These are phyloP conservation scores for Linum trigynum DNA, from an alignment of 345 rosid species.

Conservation along the genomic window DNA sequence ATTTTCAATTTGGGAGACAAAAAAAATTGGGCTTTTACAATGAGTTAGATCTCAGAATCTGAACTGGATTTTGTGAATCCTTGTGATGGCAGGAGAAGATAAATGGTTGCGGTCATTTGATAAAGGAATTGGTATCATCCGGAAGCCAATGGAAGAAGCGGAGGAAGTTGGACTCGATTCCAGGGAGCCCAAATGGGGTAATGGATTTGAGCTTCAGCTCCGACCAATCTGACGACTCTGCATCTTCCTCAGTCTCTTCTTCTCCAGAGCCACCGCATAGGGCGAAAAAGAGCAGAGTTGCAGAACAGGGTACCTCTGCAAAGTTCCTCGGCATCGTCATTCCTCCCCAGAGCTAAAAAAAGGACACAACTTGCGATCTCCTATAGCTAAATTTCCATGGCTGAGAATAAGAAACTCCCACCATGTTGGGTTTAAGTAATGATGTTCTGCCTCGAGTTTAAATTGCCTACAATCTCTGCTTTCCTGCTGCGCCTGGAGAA, in stretches of 20 bases:
- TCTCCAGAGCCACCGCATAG: conserved; percentile 35
- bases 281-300: conserved; percentile 26
- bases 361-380: too few relatives aligned
- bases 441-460: conserved; percentile 22
- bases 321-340: neutral
- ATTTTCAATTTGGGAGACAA: too few relatives aligned
- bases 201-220: conserved; percentile 54
- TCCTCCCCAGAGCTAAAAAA: conserved; percentile 11
- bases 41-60: neutral
- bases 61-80: neutral
- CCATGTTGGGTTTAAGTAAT: neutral
- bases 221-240: conserved; percentile 27
- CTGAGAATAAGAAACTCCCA: neutral
- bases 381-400: conserved; percentile 4
- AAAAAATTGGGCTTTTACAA: too few relatives aligned
- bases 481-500: neutral
- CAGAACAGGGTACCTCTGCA: conserved; percentile 7
- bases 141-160: conserved; percentile 39
- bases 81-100: conserved; percentile 44
- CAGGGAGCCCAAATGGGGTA: conserved; percentile 60
- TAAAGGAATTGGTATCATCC: conserved; percentile 27
- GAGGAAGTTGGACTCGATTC: conserved; percentile 33
- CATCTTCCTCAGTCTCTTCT: conserved; percentile 40
- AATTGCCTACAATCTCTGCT: conserved; percentile 57
- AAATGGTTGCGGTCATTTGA: conserved; percentile 38